Evolutionary conservation across 139 green algal species (phyloP), one percentile per base, ranked within the genome.

Genomic region (Helicosporidium sp.): DNA sequence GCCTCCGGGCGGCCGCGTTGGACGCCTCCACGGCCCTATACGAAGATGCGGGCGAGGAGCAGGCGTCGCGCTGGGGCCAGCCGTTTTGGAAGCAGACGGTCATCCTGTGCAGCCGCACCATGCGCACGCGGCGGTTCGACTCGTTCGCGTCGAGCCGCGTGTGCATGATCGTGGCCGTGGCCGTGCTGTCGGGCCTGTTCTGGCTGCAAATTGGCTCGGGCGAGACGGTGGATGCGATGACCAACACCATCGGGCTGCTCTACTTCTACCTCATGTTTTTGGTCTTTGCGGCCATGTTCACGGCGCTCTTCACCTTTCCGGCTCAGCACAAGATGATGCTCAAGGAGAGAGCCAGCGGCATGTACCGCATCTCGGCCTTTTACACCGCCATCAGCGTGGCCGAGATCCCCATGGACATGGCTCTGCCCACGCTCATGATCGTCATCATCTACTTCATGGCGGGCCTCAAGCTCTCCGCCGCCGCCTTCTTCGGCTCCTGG

Each of bases 361-460:
- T 92, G 83, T 92, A 92, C 70, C 43, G 52, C 7, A 55, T 91
- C 26, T 79, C 64, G 10, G 74, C 80, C 8, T 91, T 82, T 69
- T 93, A 85, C 72, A 26, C 76, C 26, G 70, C 82, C 2, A 64
- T 72, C n/a, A 72, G 61, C 3, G 25, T 46, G 4, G 66, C 60
- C 5, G 75, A 89, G 42, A 45, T 90, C 28, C 82, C 82, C 18
- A 73, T 87, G 55, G 79, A 88, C 58, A 72, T 64, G 39, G 28
- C 76, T 20, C 44, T 79, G 16, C 50, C 79, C 16, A 77, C 80
- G 49, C 36, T 63, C 19, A 56, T 73, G 40, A 70, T 83, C 47
- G 58, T 76, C 24, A 61, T 81, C 29, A 42, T 70, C 8, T 69
- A 77, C 47, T 66, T 70, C 40, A 75, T 75, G 68, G 57, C 34